Evolutionary conservation across 2,329 filamentous ascomycete species (phyloP).

Genomic region (Talaromyces sp.): DNA sequence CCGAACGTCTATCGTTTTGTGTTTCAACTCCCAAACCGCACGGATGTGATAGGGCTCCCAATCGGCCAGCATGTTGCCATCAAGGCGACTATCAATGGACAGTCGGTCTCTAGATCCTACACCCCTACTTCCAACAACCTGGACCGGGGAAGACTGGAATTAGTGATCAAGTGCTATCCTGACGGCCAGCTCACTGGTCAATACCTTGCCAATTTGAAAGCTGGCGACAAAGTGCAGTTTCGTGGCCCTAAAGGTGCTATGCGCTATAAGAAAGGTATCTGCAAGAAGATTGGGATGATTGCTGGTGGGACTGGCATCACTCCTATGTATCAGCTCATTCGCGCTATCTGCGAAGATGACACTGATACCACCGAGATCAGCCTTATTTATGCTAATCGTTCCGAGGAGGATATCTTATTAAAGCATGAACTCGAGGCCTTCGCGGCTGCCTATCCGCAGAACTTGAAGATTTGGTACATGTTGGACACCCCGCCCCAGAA

Average conservation of each 20-base stretch:
- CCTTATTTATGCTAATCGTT: constrained; percentile 56
- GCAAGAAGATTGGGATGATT: constrained; percentile 32
- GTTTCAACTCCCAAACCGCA: constrained; percentile 37
- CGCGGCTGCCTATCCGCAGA: constrained; percentile 46
- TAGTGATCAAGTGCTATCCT: constrained; percentile 33
- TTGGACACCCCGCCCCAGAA: constrained; percentile 43
- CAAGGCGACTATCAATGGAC: constrained; percentile 42
- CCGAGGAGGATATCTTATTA: constrained; percentile 57
- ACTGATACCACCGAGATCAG: constrained; percentile 53
- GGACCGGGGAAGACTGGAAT: constrained; percentile 27
- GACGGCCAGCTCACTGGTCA: constrained; percentile 28
- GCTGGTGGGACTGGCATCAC: constrained; percentile 40
- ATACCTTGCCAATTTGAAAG: constrained; percentile 24
- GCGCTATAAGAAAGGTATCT: constrained; percentile 24
- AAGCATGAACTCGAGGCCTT: constrained; percentile 52
- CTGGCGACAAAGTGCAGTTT: constrained; percentile 30
- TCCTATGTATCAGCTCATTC: constrained; percentile 59
- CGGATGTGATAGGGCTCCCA: constrained; percentile 49
- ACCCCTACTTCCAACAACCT: constrained; percentile 41
- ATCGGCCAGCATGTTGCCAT: constrained; percentile 55
- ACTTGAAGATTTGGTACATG: constrained; percentile 54
- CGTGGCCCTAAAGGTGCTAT: constrained; percentile 35
- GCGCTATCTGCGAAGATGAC: constrained; percentile 59
- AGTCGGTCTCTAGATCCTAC: constrained; percentile 49
- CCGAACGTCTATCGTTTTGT: not conserved